Percentiles rank a stretch among this genome's conserved stretches.
phyloP scores from a whole-genome alignment of 441 rosid species.

The Geranium incanum region DNA sequence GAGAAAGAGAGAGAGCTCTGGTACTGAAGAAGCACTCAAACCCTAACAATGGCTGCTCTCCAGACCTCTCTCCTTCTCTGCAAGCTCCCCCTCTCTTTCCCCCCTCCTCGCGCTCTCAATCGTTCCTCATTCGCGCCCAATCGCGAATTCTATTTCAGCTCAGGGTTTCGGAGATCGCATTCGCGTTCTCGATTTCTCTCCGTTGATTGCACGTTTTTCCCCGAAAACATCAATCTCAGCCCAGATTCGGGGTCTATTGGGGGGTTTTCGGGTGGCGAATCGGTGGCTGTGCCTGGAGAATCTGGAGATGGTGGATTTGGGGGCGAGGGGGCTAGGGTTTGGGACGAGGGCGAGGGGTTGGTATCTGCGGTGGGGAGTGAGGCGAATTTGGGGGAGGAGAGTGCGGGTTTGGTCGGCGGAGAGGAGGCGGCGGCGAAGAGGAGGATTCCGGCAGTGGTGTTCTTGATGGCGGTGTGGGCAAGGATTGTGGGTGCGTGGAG shows the following conservation, averaged over 20 bases:
- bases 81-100: background rate
- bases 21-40: background rate
- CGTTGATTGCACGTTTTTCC: background rate
- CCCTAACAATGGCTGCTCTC: conserved; percentile 6
- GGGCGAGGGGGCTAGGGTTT: background rate
- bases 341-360: conserved; percentile 19
- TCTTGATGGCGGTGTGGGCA: background rate
- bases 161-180: background rate
- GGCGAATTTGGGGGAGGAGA: conserved; percentile 36
- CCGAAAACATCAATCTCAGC: background rate
- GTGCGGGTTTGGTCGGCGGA: conserved; percentile 2
- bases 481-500: background rate
- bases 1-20: background rate
- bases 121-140: background rate
- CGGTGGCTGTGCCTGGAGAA: background rate
- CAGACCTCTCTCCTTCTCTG: conserved; percentile 4
- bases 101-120: background rate
- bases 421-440: background rate
- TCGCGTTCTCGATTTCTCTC: background rate
- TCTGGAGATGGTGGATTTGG: background rate
- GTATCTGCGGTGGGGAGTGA: conserved; percentile 57
- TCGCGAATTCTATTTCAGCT: background rate
- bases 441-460: background rate
- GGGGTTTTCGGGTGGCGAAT: background rate
- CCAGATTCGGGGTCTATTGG: background rate